Conservation (phyloP, 2,329 filamentous ascomycete species). For the Decorospora gaudefroyi region DNA sequence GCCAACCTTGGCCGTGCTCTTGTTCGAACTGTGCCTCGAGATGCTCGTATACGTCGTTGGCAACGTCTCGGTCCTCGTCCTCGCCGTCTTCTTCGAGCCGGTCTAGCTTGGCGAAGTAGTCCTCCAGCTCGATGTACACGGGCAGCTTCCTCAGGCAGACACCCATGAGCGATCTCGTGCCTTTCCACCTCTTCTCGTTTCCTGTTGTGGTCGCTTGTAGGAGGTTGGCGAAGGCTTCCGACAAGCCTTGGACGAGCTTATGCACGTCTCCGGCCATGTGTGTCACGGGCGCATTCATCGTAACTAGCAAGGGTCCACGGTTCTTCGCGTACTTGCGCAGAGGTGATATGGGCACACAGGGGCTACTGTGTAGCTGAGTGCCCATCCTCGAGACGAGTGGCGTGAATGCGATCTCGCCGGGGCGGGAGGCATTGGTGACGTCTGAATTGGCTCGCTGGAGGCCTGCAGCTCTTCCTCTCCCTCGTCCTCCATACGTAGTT, state of each 20-base stretch:
- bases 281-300: constrained; percentile 27
- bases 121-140: constrained; percentile 48
- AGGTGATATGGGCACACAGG: constrained; percentile 36
- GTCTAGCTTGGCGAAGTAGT: constrained; percentile 44
- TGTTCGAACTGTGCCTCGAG: constrained; percentile 47
- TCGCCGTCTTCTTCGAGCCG: constrained; percentile 33
- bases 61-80: constrained; percentile 44
- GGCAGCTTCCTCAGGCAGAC: constrained; percentile 50
- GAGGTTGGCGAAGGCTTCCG: constrained; percentile 44
- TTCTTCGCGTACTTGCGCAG: constrained; percentile 27
- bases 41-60: constrained; percentile 48
- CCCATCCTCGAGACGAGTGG: constrained; percentile 42
- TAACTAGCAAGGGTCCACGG: constrained; percentile 31
- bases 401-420: constrained; percentile 45
- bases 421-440: constrained; percentile 19
- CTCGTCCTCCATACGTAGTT: constrained; percentile 43
- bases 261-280: constrained; percentile 32
- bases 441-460: constrained; percentile 7
- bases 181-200: constrained; percentile 32
- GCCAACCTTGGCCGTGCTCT: constrained; percentile 44
- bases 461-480: constrained; percentile 20
- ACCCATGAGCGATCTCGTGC: constrained; percentile 46
- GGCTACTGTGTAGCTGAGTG: constrained; percentile 36
- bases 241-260: constrained; percentile 39
- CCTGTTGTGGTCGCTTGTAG: constrained; percentile 36